phyloP scores from a whole-genome alignment of 1,284 basidiomycete species.

The Austroboletus niveus region DNA sequence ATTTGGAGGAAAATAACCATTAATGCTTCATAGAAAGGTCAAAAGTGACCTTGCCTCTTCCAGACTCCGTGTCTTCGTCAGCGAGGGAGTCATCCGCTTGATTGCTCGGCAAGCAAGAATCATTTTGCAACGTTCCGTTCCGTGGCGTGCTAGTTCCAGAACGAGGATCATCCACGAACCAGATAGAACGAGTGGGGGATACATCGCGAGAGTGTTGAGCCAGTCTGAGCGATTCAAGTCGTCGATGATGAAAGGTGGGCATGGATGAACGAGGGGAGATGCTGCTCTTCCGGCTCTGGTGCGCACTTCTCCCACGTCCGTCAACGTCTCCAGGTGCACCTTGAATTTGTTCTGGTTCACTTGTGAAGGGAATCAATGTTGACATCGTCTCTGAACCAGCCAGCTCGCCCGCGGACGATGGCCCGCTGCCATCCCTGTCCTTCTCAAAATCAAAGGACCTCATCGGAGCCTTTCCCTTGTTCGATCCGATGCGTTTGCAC shows the following conservation, averaged over 20 bases:
- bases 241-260: slow-evolving; percentile 28
- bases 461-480: slow-evolving; percentile 13
- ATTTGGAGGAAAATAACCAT: neutral
- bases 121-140: slow-evolving; percentile 13
- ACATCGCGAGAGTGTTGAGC: slow-evolving; percentile 22
- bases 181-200: slow-evolving; percentile 32
- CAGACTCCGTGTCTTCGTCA: slow-evolving; percentile 18
- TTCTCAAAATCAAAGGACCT: slow-evolving; percentile 1
- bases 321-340: slow-evolving; percentile 11
- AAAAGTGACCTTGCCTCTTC: slow-evolving; percentile 17
- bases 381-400: slow-evolving; percentile 1
- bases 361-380: neutral
- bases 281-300: slow-evolving; percentile 14
- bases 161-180: slow-evolving; percentile 29
- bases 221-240: slow-evolving; percentile 29
- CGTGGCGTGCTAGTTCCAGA: slow-evolving; percentile 22
- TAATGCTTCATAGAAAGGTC: slow-evolving; percentile 13
- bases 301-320: slow-evolving; percentile 25
- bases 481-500: slow-evolving; percentile 17
- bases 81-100: slow-evolving; percentile 4
- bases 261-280: slow-evolving; percentile 24
- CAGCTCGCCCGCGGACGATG: slow-evolving; percentile 14
- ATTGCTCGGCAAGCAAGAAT: slow-evolving; percentile 12
- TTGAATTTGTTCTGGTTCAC: slow-evolving; percentile 7
- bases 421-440: slow-evolving; percentile 11